Evolutionary conservation across 495 filamentous ascomycete genomes (phyloP), one percentile per base, ranked within the genome.

Genomic region (Filosporella fistucella): DNA sequence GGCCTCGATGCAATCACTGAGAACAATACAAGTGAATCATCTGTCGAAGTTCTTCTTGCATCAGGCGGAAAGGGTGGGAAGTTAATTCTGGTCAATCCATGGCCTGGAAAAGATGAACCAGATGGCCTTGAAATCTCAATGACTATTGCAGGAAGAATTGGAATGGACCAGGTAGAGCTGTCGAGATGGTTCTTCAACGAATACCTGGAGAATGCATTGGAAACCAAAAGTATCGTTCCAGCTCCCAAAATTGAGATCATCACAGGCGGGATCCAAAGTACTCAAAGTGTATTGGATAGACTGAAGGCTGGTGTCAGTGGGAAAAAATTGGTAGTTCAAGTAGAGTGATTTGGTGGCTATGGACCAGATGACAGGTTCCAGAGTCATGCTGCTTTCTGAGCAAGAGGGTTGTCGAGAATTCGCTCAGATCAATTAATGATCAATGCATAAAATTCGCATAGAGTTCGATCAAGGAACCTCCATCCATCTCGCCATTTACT

Each of bases 231-330:
- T 9, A 61, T 76, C 36, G 64, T 63, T 30, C 71, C 74, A 16
- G 74, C 66, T 57, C 72, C 75, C 18, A 58, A 65, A 53, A 55
- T 68, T 14, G 56, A 49, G 25, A 59, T 76, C 2, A 57, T 77
- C 5, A 69, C 63, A 21, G 68, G 66, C 28, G 72, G 74, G 0
- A 51, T 78, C 46, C 61, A 52, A 29, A 56, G 62, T 36, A 61
- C 73, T 6, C 69, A 74, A 58, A 55, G 57, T 29, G 74, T 60
- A 18, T 63, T 76, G 48, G 70, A 76, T n/a, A n/a, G n/a, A n/a
- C n/a, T n/a, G n/a, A n/a, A n/a, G n/a, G n/a, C n/a, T n/a, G n/a
- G n/a, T n/a, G n/a, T n/a, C n/a, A n/a, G n/a, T n/a, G n/a, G n/a
- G n/a, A n/a, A n/a, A n/a, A n/a, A n/a, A n/a, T n/a, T n/a, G n/a